Evolutionary conservation across 495 filamentous ascomycete species (phyloP), one percentile per base, ranked within the genome.

Genomic region (Xylaria longipes): DNA sequence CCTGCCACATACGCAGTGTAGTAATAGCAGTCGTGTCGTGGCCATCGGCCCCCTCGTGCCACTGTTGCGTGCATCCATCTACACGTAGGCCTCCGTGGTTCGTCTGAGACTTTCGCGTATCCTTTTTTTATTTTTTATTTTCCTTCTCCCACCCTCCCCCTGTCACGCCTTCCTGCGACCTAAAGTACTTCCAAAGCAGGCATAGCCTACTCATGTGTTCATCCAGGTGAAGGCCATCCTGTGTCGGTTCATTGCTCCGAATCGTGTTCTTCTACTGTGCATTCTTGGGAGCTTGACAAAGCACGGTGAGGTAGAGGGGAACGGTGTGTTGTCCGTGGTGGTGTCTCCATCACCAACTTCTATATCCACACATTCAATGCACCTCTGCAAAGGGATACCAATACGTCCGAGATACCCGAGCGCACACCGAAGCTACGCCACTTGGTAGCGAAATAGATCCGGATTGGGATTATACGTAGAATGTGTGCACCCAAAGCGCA

Each of bases 41-140:
- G 69, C 62, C 69, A 48, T 60, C 62, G 50, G 31, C 69, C 62
- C 69, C 50, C 62, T 57, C 39, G 61, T 71, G 62, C 46, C 69
- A 64, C 62, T 71, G 39, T 71, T 71, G 27, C 62, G 61, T 71
- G 69, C 69, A 65, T 71, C 62, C 62, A 65, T 65, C 62, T 65
- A 71, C 69, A 71, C 69, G 69, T 71, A 71, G 48, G 62, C 69
- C 41, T 71, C 62, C 15, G 69, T 71, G 69, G 69, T 71, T 71
- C 62, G 69, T 66, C 69, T 66, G 29, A 71, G 50, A 22, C 33
- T 60, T 58, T 71, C 43, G 56, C 46, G 27, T 70, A 25, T 67
- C 72, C 31, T 46, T 63, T 52, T 61, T 70, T 74, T 72, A 65
- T 65, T 73, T 74, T 39, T 70, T 37, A 14, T 65, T 70, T 6